Percentiles rank a stretch among this genome's conserved stretches.
These are phyloP conservation scores for Malus sylvestris DNA, from an alignment of 306 rosid genomes.

Conservation along the genomic window DNA sequence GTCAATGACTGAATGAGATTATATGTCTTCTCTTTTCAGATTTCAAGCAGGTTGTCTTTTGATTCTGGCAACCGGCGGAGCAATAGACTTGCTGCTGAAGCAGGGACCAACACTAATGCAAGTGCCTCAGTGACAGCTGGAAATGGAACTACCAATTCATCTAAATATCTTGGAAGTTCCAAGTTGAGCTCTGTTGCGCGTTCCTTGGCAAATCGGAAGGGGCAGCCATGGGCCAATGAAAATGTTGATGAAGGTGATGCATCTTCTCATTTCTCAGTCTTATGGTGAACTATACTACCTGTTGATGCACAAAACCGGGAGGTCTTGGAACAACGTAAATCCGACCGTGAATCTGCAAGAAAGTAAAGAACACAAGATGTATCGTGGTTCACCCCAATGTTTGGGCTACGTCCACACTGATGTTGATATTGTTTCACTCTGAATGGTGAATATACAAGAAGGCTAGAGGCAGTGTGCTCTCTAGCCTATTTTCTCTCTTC, in stretches of 20 bases:
- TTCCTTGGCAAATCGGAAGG: conserved; percentile 60
- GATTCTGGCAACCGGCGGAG: conserved; percentile 96
- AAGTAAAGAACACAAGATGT: no score
- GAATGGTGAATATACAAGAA: no score
- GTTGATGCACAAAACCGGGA: no score
- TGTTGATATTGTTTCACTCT: no score
- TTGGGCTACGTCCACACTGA: no score
- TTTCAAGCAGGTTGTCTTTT: conserved; percentile 87
- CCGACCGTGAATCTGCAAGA: no score
- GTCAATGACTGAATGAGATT: background rate
- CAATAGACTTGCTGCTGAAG: conserved; percentile 70
- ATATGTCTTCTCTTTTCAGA: conserved; percentile 26
- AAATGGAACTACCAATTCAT: conserved; percentile 71
- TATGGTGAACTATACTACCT: background rate
- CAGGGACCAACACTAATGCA: conserved; percentile 52
- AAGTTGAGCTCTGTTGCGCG: conserved; percentile 73
- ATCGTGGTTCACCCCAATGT: no score
- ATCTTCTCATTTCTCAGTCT: background rate
- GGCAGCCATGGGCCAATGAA: conserved; percentile 82
- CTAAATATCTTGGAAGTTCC: conserved; percentile 78
- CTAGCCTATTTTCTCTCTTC: no score
- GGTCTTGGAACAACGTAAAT: no score
- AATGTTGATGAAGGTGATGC: conserved; percentile 72
- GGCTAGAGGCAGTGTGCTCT: no score
- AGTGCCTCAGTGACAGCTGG: conserved; percentile 49